Evolutionary conservation across 1,139 yeast species (phyloP), one percentile per base, ranked within the genome.

Genomic region (Magnusiomyces fungicola): DNA sequence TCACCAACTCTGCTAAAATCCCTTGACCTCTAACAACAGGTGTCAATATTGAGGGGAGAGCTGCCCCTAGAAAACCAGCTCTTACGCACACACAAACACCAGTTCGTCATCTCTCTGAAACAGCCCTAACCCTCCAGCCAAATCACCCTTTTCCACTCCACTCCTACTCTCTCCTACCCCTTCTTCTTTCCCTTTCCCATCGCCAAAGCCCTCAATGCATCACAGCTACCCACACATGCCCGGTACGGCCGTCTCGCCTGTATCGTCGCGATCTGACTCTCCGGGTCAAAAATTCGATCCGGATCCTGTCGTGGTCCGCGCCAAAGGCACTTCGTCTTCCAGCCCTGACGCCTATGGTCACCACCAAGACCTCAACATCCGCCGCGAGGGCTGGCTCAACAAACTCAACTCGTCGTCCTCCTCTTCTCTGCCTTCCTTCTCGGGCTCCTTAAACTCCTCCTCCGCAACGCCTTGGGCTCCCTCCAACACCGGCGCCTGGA

Each of bases 401-500:
- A 50, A 47, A 34, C 39, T 12, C n/a, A 23, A 29, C 6, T 14
- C n/a, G 6, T 30, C 48, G 4, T 12, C 44, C n/a, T 36, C 16
- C 22, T 43, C 46, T 14, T n/a, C 39, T n/a, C 29, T 43, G 25
- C 23, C 45, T 18, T 27, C 50, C 7, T 27, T 36, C 16, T 44
- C 51, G 4, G 30, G 39, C 27, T 47, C 53, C 2, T 42, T 43
- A 6, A 25, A 41, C 18, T 32, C 53, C 6, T 43, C 34, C 34
- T 40, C 48, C 30, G 27, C 44, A 6, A 22, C 36, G 23, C 21
- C 49, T 9, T 39, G 27, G n/a, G 32, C 45, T 24, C 5, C 39
- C 22, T 33, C 52, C 18, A 46, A 43, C 27, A 44, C 43, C 23
- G 47, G 45, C 6, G 29, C 45, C 46, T 67, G 69, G 69, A 56